Conservation (phyloP, 345 rosid genomes). For the Gynandropsis gynandra region DNA sequence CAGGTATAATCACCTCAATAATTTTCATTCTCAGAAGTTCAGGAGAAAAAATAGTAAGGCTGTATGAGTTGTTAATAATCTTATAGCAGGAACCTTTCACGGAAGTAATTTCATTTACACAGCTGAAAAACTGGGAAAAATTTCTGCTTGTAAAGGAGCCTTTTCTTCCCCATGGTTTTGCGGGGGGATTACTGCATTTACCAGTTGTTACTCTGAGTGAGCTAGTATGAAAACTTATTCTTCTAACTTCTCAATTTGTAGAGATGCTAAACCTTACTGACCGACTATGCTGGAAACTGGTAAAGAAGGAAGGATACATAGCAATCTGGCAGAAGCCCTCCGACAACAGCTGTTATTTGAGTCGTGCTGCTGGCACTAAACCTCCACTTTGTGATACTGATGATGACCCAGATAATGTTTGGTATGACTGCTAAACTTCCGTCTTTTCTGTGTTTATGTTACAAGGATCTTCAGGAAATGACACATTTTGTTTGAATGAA, state of each 20-base stretch:
- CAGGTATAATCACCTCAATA: conserved; percentile 42
- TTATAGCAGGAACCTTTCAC: conserved; percentile 13
- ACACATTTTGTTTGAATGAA: background rate
- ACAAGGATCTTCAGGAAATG: conserved; percentile 9
- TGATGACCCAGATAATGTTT: conserved; percentile 85
- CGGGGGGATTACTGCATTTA: background rate
- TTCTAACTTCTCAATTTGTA: conserved; percentile 28
- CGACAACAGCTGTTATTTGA: conserved; percentile 71
- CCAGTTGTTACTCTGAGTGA: background rate
- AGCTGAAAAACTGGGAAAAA: background rate
- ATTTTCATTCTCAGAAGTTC: conserved; percentile 6
- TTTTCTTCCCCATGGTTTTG: conserved; percentile 1
- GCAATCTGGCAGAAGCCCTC: conserved; percentile 90
- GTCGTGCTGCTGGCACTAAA: conserved; percentile 55
- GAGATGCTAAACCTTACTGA: conserved; percentile 91
- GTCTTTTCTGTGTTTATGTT: conserved; percentile 13
- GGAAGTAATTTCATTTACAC: conserved; percentile 7
- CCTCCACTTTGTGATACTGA: conserved; percentile 79
- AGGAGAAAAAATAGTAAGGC: background rate
- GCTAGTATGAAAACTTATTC: conserved; percentile 12
- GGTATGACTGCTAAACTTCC: conserved; percentile 38
- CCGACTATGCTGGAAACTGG: conserved; percentile 90
- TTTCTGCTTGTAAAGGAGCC: background rate
- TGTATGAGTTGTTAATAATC: background rate
- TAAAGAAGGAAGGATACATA: conserved; percentile 90